Conservation (phyloP, 2,329 filamentous ascomycete species). For the Colletotrichum sp. region DNA sequence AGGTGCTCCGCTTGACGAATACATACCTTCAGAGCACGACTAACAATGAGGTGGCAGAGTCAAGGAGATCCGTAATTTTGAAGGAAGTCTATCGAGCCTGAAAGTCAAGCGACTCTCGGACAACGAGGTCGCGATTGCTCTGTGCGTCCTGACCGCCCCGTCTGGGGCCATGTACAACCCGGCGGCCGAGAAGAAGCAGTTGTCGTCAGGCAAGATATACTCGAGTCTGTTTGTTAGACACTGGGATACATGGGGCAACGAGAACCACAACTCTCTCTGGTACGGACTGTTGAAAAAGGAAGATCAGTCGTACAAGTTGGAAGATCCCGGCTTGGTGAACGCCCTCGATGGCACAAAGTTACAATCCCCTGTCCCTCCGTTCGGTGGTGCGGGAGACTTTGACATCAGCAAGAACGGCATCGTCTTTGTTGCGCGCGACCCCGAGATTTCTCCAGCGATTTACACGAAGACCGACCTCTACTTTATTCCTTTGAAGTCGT, state of each 20-base stretch:
- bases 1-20: constrained; percentile 23
- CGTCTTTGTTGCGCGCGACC: constrained; percentile 78
- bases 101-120: constrained; percentile 59
- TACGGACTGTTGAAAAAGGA: constrained; percentile 65
- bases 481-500: constrained; percentile 68
- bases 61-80: constrained; percentile 52
- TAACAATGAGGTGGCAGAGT: constrained; percentile 18
- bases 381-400: constrained; percentile 82
- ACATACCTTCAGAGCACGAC: background rate
- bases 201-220: constrained; percentile 74
- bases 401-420: constrained; percentile 72
- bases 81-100: constrained; percentile 61
- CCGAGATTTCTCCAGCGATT: constrained; percentile 70
- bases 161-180: constrained; percentile 74
- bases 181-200: constrained; percentile 61
- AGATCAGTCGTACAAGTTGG: constrained; percentile 44
- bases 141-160: constrained; percentile 69
- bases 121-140: constrained; percentile 57
- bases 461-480: constrained; percentile 87
- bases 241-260: constrained; percentile 79
- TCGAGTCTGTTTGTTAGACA: constrained; percentile 79
- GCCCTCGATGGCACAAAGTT: constrained; percentile 64
- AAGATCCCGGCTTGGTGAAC: constrained; percentile 59
- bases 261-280: constrained; percentile 75
- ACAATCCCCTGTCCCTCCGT: constrained; percentile 75